Evolutionary conservation across 345 rosid species (phyloP).

Genomic region (Hibiscus trionum): DNA sequence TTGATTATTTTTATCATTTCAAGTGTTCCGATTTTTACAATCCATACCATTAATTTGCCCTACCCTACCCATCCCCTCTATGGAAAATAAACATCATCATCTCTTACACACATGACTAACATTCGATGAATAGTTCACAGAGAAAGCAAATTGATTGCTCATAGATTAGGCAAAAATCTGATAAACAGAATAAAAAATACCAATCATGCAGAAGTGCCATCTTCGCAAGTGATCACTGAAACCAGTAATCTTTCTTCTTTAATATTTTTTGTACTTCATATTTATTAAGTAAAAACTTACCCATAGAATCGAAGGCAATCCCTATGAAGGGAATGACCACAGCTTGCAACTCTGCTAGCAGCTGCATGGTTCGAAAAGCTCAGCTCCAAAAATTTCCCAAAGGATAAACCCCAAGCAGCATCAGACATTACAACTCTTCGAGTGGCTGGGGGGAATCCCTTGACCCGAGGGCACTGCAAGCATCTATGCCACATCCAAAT

Average conservation of each 20-base stretch:
- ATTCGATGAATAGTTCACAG: neutral
- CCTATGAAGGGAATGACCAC: conserved; percentile 97
- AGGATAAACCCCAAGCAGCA: conserved; percentile 97
- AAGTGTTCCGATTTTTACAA: neutral
- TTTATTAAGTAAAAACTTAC: conserved; percentile 32
- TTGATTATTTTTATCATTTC: neutral
- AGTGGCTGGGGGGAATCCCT: conserved; percentile 91
- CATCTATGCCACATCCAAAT: conserved; percentile 99
- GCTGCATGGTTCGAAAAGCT: conserved; percentile 99
- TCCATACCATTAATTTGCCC: neutral
- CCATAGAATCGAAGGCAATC: conserved; percentile 99
- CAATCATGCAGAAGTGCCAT: conserved; percentile 4
- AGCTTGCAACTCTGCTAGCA: conserved; percentile 97
- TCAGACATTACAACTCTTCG: conserved; percentile 91
- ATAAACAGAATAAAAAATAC: neutral
- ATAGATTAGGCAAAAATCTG: neutral
- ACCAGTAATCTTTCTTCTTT: neutral
- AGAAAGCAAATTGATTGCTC: neutral
- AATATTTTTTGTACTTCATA: neutral
- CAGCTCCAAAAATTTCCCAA: conserved; percentile 93
- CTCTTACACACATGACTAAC: neutral
- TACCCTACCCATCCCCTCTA: neutral
- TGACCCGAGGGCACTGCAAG: conserved; percentile 70
- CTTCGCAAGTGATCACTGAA: neutral
- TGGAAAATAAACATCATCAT: neutral